A percentile compares a stretch with the other conserved stretches of the same genome.
phyloP scores from a whole-genome alignment of 106 monocot species.

The Dendrobium officinale region DNA sequence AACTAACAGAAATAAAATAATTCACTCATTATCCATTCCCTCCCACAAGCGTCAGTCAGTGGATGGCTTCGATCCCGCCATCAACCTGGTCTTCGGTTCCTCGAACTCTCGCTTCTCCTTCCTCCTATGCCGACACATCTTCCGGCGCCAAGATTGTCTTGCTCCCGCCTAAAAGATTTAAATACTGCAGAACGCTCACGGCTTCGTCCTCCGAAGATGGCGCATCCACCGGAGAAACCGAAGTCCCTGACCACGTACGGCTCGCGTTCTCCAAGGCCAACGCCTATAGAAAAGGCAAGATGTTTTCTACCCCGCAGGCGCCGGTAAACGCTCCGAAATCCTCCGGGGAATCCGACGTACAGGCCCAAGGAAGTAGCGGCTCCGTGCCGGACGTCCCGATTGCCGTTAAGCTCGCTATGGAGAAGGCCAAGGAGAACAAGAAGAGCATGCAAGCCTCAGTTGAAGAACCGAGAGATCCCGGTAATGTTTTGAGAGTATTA shows the following conservation, averaged over 20 bases:
- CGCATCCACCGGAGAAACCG: conserved; percentile 4
- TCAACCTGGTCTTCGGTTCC: background rate
- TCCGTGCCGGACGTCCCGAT: background rate
- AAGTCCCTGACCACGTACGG: conserved; percentile 31
- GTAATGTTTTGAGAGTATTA: conserved; percentile 4
- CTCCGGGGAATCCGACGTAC: background rate
- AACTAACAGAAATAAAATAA: no score
- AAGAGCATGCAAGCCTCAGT: conserved; percentile 9
- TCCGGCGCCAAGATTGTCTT: background rate
- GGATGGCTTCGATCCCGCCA: conserved; percentile 1
- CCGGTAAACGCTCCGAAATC: conserved; percentile 2
- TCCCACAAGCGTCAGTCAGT: background rate
- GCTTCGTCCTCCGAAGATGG: conserved; percentile 7
- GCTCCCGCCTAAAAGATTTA: background rate
- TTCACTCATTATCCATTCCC: background rate
- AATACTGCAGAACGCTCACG: background rate
- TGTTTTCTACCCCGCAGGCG: background rate
- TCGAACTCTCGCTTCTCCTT: background rate
- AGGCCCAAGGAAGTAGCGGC: background rate
- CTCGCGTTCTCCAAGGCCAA: conserved; percentile 46
- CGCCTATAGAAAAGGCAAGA: conserved; percentile 35
- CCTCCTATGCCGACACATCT: background rate
- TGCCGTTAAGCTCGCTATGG: conserved; percentile 34
- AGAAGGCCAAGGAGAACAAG: conserved; percentile 34
- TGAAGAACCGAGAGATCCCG: background rate